Conservation (phyloP, 2,329 filamentous ascomycete genomes). For the Penicillium sp. region DNA sequence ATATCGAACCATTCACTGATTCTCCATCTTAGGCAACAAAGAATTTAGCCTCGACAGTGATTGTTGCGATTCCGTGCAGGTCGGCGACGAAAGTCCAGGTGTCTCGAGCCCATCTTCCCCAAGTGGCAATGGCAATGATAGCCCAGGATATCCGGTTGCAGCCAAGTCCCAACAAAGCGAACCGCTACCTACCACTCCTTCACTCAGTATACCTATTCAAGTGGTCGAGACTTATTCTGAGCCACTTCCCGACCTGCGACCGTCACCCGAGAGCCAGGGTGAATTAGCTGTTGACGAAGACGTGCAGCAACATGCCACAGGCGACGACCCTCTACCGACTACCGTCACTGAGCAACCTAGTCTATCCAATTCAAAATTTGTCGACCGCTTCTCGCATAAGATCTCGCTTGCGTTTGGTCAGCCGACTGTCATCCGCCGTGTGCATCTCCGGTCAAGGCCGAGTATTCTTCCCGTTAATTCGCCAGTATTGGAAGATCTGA, state of each 20-base stretch:
- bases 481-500: constrained; percentile 8
- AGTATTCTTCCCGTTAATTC: constrained; percentile 27
- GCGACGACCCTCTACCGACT: background rate
- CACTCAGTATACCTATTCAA: background rate
- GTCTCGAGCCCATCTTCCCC: background rate
- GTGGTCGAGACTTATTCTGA: background rate
- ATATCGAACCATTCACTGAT: background rate
- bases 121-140: background rate
- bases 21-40: constrained; percentile 14
- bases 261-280: background rate
- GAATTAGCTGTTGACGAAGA: background rate
- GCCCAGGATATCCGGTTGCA: background rate
- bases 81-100: background rate
- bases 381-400: constrained; percentile 36
- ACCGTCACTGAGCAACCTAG: constrained; percentile 14
- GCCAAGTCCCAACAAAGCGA: constrained; percentile 5
- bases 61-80: constrained; percentile 8
- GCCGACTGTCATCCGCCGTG: constrained; percentile 42
- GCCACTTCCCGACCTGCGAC: background rate
- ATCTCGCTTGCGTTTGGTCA: constrained; percentile 40
- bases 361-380: constrained; percentile 29
- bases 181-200: constrained; percentile 4
- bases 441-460: constrained; percentile 33
- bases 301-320: background rate
- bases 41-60: constrained; percentile 10